A percentile compares a stretch with the other conserved stretches of the same genome.
phyloP scores from a whole-genome alignment of 352 stramenopile species.

The Phytophthora lateralis region DNA sequence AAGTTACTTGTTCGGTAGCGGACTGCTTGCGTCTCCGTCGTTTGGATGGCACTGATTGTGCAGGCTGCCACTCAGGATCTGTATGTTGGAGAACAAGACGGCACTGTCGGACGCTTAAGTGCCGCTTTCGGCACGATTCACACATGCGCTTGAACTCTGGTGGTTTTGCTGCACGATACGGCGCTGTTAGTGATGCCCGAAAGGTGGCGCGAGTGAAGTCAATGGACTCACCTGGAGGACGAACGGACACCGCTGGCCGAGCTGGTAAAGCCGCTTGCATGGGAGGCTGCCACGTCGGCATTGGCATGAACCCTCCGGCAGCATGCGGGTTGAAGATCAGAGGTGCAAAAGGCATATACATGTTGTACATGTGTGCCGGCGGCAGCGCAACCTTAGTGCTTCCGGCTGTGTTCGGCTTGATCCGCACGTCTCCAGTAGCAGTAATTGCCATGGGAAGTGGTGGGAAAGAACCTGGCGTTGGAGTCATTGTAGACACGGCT shows the following conservation, averaged over 20 bases:
- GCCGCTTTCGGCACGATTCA: constrained; percentile 67
- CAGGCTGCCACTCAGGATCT: constrained; percentile 66
- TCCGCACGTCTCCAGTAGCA: constrained; percentile 12
- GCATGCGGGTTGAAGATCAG: constrained; percentile 30
- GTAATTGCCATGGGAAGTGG: background rate
- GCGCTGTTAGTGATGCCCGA: constrained; percentile 1
- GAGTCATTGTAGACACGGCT: constrained; percentile 12
- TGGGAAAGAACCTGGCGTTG: constrained; percentile 17
- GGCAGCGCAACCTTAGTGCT: constrained; percentile 52
- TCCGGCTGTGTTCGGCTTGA: constrained; percentile 23
- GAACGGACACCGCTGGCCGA: constrained; percentile 20
- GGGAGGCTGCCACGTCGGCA: constrained; percentile 34
- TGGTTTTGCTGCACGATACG: constrained; percentile 17
- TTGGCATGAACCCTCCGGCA: constrained; percentile 20
- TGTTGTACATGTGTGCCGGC: constrained; percentile 30
- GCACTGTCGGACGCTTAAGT: constrained; percentile 71
- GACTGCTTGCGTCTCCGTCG: constrained; percentile 33
- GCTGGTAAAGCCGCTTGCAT: constrained; percentile 34
- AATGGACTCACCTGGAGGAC: constrained; percentile 28
- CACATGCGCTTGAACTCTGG: constrained; percentile 66
- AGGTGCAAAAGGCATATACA: constrained; percentile 1
- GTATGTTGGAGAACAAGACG: constrained; percentile 72
- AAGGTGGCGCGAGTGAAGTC: background rate
- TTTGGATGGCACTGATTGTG: constrained; percentile 28
- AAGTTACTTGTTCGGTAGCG: constrained; percentile 30